Base-by-base conservation (phyloP, 768 basidiomycete species). In the Boletus patriciae region DNA sequence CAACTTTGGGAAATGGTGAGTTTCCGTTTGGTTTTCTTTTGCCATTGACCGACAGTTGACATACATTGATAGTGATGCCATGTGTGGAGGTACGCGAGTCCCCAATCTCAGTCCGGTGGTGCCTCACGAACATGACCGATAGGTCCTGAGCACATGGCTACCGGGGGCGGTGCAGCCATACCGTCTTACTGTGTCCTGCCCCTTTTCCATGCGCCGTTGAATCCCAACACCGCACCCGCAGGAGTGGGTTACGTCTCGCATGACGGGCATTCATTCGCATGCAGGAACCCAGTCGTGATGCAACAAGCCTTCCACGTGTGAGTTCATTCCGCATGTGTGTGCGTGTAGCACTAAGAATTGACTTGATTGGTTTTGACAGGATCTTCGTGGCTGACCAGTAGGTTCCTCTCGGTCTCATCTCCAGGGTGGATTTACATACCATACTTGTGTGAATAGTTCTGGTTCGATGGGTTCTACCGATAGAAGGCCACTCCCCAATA, bases 251-350 rank as follows among this genome's bases (percentile, higher is more conserved):
- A 86, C 59, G 57, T 82, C 41, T 85, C 84, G 4, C 70, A 70
- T 21, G 84, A 86, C 48, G 84, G 85, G 0, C 85, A 86, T 63
- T 59, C 73, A 11, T 86, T 83, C 55, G 29, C 65, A 1, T 86
- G 84, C 69, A 73, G 73, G 51, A 83, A 85, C 58, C 85, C 85
- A 1, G 73, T 72, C 1, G 71, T 78, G 10, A 65, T 80, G 66
- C 79, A 78, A n/a, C 83, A 80, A 60, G 75, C 84, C 0, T 85
- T 79, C 70, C 84, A 86, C 64, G 82, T 86, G 82, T 85, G 65
- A 56, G 83, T 75, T 3, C 6, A 12, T 33, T 16, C 25, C 25
- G 25, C 0, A 1, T 1, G 8, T 54, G 12, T 1, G 2, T 12
- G 16, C 8, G 11, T 43, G 2, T 4, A 3, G 1, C 2, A 2